Base-by-base conservation (phyloP, 2,329 filamentous ascomycete genomes). In the Exserohilum turcica region DNA sequence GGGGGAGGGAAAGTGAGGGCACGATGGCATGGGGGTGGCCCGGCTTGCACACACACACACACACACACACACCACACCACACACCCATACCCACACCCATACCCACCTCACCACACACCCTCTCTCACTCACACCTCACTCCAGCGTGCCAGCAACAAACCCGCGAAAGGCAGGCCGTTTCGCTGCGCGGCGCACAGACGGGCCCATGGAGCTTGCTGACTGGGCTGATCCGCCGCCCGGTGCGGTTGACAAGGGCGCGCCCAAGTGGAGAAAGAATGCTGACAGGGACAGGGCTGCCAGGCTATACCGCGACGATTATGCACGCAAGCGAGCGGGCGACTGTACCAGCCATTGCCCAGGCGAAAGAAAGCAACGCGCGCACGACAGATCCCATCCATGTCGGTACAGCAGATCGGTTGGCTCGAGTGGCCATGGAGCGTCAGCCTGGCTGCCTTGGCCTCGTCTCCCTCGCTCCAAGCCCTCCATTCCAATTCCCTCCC, bases 281-380 rank as follows among this genome's bases (percentile, higher is more conserved):
- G 62, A 51, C 64, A 64, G 59, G 64, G 63, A 58, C 56, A 57
- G 60, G 59, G 43, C 54, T 45, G 37, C 38, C 31, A 52, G 42
- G 38, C 48, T 21, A 40, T 52, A 56, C 54, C 52, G 54, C 51
- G 53, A 52, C 52, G 36, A 52, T 53, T 52, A 66, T 71, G 66
- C 66, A 68, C 65, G 63, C 68, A 72, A 73, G 70, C 70, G 68
- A 73, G 67, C 53, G 56, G 46, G 54, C 52, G 36, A 54, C 61
- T 61, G 63, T 59, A 61, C 56, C 43, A 45, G 54, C 63, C 65
- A 64, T 66, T 43, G 32, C 68, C 64, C 67, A 65, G 65, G 65
- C 59, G 55, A 59, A 56, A 58, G 50, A 45, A 43, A 56, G 39
- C 55, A 48, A 55, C 48, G 39, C 21, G 52, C 42, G 49, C 59